phyloP scores from a whole-genome alignment of 2,329 filamentous ascomycete species.

The Botryosphaeria dothidea region DNA sequence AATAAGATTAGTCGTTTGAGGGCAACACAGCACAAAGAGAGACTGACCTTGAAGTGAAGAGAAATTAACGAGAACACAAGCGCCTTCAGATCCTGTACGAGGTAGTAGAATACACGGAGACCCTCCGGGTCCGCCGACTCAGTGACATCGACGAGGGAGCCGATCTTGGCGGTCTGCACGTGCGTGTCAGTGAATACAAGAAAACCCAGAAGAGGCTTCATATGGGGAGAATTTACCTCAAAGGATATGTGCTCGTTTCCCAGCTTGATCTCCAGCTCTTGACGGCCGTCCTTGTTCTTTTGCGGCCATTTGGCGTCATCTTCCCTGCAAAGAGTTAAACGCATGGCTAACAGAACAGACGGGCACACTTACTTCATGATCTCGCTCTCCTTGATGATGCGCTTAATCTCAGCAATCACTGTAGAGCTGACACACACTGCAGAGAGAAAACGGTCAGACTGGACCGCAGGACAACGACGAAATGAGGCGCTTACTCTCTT shows the following conservation, averaged over 20 bases:
- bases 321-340: constrained; percentile 63
- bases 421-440: constrained; percentile 93
- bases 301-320: constrained; percentile 98
- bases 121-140: constrained; percentile 96
- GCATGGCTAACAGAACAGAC: neutral
- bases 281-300: constrained; percentile 98
- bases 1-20: neutral
- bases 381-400: constrained; percentile 95
- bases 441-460: neutral
- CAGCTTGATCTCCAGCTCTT: constrained; percentile 91
- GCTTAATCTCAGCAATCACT: constrained; percentile 91
- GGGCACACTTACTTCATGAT: constrained; percentile 79
- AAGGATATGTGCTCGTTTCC: constrained; percentile 97
- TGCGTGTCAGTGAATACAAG: neutral
- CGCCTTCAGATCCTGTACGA: constrained; percentile 95
- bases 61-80: constrained; percentile 95
- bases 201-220: neutral
- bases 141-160: constrained; percentile 92
- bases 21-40: neutral
- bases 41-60: constrained; percentile 84
- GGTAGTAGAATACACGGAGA: constrained; percentile 95
- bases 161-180: constrained; percentile 90
- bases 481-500: constrained; percentile 78
- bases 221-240: constrained; percentile 63
- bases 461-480: neutral